Evolutionary conservation across 2,329 filamentous ascomycete species (phyloP), one percentile per base, ranked within the genome.

Genomic region (Penicillium vulpinum): DNA sequence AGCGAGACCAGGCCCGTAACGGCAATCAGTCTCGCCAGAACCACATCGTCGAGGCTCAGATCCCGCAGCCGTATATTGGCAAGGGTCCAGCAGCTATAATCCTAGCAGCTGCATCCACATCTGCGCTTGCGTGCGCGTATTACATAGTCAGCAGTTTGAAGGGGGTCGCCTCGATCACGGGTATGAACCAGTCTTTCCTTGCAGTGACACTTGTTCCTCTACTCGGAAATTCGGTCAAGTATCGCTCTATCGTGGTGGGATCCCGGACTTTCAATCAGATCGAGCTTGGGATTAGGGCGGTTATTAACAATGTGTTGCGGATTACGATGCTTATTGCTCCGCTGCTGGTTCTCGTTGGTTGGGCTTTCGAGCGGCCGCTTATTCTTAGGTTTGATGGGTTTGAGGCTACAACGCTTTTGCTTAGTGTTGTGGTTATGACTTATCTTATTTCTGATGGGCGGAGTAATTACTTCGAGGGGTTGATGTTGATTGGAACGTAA

Each of bases 401-500:
- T 40, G 61, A 63, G 18, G 57, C 62, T 35, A 63, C 57, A 5
- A 62, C 59, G 1, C 43, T 65, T 29, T 57, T 65, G 16, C 47
- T 63, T 13, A 59, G 61, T 26, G 56, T 62, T 21, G 57, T 65
- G 48, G 61, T 65, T 4, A 62, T 63, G 59, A 65, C 44, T 16
- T 62, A 65, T 47, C 52, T 65, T 3, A 63, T 64, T 24, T 57
- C 62, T 16, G 61, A 65, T 54, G 61, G 62, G 21, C 43, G 56
- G 31, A 62, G 54, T 15, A 65, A 65, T 47, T 65, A 65, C 21
- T 65, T 64, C 21, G 62, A 64, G 29, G 62, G 62, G 9, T 28
- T 61, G 28, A 62, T 64, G 59, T 39, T 65, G 10, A 57, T 63
- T 22, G 62, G 62, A 56, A 63, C 61, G 62, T 65, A 21, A 61